A percentile compares a stretch with the other conserved stretches of the same genome.
phyloP scores from a whole-genome alignment of 1,284 basidiomycete species.

The Microbotryum scabiosae region DNA sequence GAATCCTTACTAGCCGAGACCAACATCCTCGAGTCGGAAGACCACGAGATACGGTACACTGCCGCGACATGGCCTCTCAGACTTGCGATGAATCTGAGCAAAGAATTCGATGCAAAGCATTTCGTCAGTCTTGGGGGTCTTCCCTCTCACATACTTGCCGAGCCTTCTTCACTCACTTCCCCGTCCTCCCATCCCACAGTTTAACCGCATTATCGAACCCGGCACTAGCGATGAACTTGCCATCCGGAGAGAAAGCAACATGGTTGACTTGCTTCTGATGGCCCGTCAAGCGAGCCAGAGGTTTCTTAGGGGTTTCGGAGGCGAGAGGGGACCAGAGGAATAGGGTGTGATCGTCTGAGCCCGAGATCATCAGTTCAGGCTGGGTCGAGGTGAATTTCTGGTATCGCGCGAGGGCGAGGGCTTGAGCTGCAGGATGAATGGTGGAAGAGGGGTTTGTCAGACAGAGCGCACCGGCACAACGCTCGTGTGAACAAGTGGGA shows the following conservation, averaged over 20 bases:
- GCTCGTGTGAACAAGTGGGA: too few species aligned
- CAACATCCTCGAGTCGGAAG: slow-evolving; percentile 81
- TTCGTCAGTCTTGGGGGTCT: background rate
- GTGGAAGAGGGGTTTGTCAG: slow-evolving; percentile 4
- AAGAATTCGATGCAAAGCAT: background rate
- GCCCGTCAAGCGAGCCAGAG: slow-evolving; percentile 77
- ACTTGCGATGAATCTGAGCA: slow-evolving; percentile 63
- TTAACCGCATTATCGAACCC: slow-evolving; percentile 88
- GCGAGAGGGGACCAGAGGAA: slow-evolving; percentile 67
- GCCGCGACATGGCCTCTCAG: slow-evolving; percentile 87
- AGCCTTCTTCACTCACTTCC: slow-evolving; percentile 51
- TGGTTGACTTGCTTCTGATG: slow-evolving; percentile 95
- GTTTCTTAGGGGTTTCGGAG: slow-evolving; percentile 56
- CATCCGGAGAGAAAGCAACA: slow-evolving; percentile 92
- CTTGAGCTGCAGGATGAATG: slow-evolving; percentile 51
- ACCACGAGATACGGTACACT: slow-evolving; percentile 92
- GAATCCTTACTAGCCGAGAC: slow-evolving; percentile 93
- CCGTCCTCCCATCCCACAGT: slow-evolving; percentile 87
- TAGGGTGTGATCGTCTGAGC: slow-evolving; percentile 89
- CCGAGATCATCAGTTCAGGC: slow-evolving; percentile 80
- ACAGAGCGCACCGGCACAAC: too few species aligned
- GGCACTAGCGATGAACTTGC: slow-evolving; percentile 79
- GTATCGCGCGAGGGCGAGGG: slow-evolving; percentile 65
- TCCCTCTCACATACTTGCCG: background rate
- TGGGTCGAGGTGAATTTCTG: slow-evolving; percentile 56